Conservation (phyloP, 2,329 filamentous ascomycete species). For the Neobulgaria alba region DNA sequence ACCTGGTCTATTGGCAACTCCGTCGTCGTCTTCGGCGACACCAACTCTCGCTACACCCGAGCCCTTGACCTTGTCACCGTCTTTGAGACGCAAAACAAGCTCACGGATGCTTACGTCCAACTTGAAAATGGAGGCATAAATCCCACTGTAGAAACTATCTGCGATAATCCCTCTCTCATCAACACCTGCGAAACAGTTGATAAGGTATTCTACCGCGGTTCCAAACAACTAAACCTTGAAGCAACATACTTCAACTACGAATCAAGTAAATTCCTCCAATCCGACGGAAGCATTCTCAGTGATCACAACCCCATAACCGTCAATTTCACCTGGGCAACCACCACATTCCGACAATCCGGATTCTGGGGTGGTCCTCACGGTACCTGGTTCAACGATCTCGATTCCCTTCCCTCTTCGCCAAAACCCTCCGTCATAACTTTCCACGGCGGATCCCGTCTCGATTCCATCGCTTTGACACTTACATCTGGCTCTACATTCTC, state of each 20-base stretch:
- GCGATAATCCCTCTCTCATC: conserved; percentile 47
- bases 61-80: conserved; percentile 42
- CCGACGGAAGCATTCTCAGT: too few relatives aligned
- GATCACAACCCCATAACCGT: too few relatives aligned
- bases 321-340: too few relatives aligned
- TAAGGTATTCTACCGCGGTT: conserved; percentile 50
- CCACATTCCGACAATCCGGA: too few relatives aligned
- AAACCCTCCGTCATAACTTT: conserved; percentile 34
- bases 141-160: conserved; percentile 37
- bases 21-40: conserved; percentile 56
- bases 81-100: conserved; percentile 41
- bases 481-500: conserved; percentile 38
- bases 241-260: conserved; percentile 43
- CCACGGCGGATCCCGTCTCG: conserved; percentile 40
- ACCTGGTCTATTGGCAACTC: conserved; percentile 49
- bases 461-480: conserved; percentile 41
- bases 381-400: conserved; percentile 49
- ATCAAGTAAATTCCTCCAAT: too few relatives aligned
- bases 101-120: conserved; percentile 53
- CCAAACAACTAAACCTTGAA: conserved; percentile 36
- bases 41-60: conserved; percentile 56
- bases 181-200: conserved; percentile 57
- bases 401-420: conserved; percentile 28
- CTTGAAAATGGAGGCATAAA: conserved; percentile 39
- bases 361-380: too few relatives aligned